Evolutionary conservation across 177 flowering plant genomes (phyloP).

Genomic region (Telopea speciosissima): DNA sequence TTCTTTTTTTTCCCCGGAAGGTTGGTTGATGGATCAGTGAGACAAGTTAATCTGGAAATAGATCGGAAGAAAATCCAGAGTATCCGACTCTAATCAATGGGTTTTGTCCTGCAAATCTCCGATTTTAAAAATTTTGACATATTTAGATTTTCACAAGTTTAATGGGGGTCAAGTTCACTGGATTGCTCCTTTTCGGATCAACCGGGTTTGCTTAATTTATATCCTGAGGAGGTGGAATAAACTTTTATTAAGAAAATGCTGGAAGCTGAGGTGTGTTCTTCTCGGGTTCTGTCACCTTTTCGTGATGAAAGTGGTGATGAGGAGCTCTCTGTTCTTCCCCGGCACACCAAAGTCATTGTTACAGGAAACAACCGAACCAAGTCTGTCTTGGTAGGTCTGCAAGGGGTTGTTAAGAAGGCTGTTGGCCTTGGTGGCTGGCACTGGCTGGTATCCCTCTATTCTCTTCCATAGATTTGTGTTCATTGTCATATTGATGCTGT

Average conservation of each 20-base stretch:
- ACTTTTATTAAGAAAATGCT: constrained; percentile 32
- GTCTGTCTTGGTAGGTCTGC: constrained; percentile 78
- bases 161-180: constrained; percentile 1
- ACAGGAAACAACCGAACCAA: constrained; percentile 93
- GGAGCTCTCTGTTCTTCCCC: constrained; percentile 82
- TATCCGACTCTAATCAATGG: neutral
- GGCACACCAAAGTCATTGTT: constrained; percentile 88
- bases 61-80: neutral
- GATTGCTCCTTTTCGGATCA: neutral
- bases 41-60: neutral
- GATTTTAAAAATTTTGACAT: neutral
- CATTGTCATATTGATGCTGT: neutral
- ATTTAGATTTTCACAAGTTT: constrained; percentile 1
- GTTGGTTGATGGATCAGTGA: neutral
- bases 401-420: constrained; percentile 91
- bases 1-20: neutral
- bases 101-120: neutral
- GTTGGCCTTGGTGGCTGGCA: constrained; percentile 97
- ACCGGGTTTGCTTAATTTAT: neutral
- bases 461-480: neutral
- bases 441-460: constrained; percentile 62
- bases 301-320: constrained; percentile 91
- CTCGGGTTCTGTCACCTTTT: constrained; percentile 60
- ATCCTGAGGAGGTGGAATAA: neutral
- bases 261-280: constrained; percentile 58